Evolutionary conservation across 352 stramenopile species (phyloP).

Genomic region (Pythium apleroticum): DNA sequence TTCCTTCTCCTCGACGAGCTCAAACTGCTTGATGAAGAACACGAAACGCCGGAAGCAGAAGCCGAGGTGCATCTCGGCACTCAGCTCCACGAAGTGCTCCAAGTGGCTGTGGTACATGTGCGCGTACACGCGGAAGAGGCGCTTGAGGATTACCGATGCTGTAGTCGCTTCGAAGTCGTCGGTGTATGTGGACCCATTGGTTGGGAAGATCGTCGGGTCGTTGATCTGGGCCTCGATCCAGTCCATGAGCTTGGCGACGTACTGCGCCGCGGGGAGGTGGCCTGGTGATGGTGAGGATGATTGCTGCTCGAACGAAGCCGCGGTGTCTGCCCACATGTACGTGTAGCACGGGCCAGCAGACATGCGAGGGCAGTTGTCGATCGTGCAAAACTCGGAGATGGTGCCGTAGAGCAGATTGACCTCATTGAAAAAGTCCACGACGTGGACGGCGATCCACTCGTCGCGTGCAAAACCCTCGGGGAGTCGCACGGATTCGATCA

Average conservation of each 20-base stretch:
- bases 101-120: conserved; percentile 97
- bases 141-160: conserved; percentile 89
- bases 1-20: conserved; percentile 93
- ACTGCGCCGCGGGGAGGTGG: conserved; percentile 71
- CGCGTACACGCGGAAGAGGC: conserved; percentile 96
- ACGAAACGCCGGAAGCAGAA: conserved; percentile 98
- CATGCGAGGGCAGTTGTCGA: conserved; percentile 66
- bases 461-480: conserved; percentile 58
- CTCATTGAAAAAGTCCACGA: conserved; percentile 94
- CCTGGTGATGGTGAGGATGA: conserved; percentile 43
- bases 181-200: conserved; percentile 21
- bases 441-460: conserved; percentile 76
- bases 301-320: conserved; percentile 3
- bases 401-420: conserved; percentile 90
- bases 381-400: conserved; percentile 80
- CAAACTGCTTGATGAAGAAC: conserved; percentile 94
- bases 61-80: conserved; percentile 94
- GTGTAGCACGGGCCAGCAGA: conserved; percentile 80
- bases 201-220: conserved; percentile 61
- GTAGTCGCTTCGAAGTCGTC: conserved; percentile 22
- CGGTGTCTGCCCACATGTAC: conserved; percentile 84
- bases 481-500: conserved; percentile 62
- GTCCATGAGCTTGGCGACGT: conserved; percentile 82
- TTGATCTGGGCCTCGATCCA: conserved; percentile 89
- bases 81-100: conserved; percentile 87